Evolutionary conservation across 306 rosid species (phyloP).

Genomic region (Malus orientalis): DNA sequence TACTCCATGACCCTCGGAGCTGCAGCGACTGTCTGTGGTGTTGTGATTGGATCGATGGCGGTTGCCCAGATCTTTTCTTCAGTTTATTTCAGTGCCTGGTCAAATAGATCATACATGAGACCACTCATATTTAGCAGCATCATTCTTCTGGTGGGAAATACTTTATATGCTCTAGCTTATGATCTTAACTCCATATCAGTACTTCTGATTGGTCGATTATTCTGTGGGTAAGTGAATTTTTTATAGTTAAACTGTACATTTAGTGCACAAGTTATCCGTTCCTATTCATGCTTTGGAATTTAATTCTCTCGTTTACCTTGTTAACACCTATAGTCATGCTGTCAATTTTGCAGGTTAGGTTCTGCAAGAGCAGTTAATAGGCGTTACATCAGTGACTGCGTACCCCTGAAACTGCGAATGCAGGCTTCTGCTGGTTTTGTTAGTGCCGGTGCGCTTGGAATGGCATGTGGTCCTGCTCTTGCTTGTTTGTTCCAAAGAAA

Average conservation of each 20-base stretch:
- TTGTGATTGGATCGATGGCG: conserved; percentile 92
- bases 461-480: conserved; percentile 55
- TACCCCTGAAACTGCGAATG: conserved; percentile 37
- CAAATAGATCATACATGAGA: conserved; percentile 75
- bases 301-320: background rate
- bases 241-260: background rate
- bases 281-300: background rate
- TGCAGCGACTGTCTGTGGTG: conserved; percentile 90
- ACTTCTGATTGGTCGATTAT: conserved; percentile 79
- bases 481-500: conserved; percentile 34
- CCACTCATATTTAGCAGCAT: conserved; percentile 92
- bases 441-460: conserved; percentile 74
- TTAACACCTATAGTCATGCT: background rate
- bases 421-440: conserved; percentile 64
- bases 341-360: conserved; percentile 31
- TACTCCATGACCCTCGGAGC: conserved; percentile 89
- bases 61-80: conserved; percentile 90
- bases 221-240: conserved; percentile 65
- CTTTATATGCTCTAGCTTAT: conserved; percentile 77
- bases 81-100: conserved; percentile 92
- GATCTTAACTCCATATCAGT: conserved; percentile 63
- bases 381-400: conserved; percentile 48
- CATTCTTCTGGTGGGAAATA: conserved; percentile 60
- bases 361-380: conserved; percentile 49
- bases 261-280: too few species aligned